Evolutionary conservation across 2,329 filamentous ascomycete genomes (phyloP), one percentile per base, ranked within the genome.

Genomic region (Beauveria brongniartii): DNA sequence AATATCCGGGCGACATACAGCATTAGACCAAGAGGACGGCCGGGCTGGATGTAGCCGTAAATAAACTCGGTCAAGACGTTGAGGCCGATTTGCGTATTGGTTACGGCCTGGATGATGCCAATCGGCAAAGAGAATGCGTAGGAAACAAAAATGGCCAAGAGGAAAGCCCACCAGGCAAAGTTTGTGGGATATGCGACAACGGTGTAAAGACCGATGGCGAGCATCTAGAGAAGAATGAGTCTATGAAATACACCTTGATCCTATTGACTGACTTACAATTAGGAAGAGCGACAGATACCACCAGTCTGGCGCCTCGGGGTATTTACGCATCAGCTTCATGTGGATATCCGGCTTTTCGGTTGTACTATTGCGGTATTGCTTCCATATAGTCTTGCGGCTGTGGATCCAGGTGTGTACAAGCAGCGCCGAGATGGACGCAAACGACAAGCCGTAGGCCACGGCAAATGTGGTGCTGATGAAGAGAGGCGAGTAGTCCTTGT

Each of bases 31-130:
- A 91, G 74, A 0, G 89, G 88, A 6, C 82, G 76, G 2, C 89
- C 89, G 0, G 88, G 88, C 64, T 90, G 86, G 67, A 91, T 88
- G 67, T 91, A 91, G 1, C 89, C 89, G 62, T 85, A 84, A 4
- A 92, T 75, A 64, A 91, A 90, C 73, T 90, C 88, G 1, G 87
- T 89, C 64, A 91, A 75, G 28, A 92, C 87, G 64, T 91, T 91
- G 41, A 91, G 76, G 1, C 86, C 87, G 43, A 90, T 85, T 75
- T 89, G 77, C 70, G 87, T 86, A 68, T 89, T 85, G 4, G 88
- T 88, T 5, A 86, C 79, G 43, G 86, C 88, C 67, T 89, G 81
- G 40, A 91, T 83, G 62, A 90, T 89, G 46, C 85, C 85, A 52
- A 86, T 86, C 0, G 87, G 87, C 14, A 90, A 72, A 9, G 85